Evolutionary conservation across 2,329 filamentous ascomycete genomes (phyloP).

Genomic region (Talaromyces pinophilus): DNA sequence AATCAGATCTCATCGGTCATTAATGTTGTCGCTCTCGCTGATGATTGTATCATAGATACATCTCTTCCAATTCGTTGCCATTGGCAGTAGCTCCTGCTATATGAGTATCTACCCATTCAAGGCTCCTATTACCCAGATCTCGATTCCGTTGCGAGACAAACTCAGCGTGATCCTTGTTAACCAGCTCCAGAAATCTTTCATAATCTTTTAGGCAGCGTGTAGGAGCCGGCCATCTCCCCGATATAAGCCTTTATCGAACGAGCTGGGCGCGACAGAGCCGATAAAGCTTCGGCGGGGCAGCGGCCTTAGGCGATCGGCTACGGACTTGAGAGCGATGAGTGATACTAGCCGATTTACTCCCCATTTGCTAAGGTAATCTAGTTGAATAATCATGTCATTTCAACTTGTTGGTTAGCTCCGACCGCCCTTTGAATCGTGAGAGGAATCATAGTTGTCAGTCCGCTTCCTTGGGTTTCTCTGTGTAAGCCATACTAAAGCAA

Average conservation of each 20-base stretch:
- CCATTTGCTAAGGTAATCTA: background rate
- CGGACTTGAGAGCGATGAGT: background rate
- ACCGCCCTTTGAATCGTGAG: background rate
- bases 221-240: background rate
- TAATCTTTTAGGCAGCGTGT: background rate
- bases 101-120: background rate
- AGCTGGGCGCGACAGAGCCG: background rate
- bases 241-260: background rate
- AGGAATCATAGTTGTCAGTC: background rate
- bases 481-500: background rate
- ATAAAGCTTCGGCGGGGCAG: conserved; percentile 6
- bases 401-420: background rate
- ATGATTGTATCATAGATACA: background rate
- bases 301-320: background rate
- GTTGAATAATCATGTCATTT: background rate
- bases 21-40: background rate
- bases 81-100: background rate
- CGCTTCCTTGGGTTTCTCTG: background rate
- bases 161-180: background rate
- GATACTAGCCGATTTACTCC: background rate
- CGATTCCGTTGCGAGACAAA: background rate
- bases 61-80: background rate
- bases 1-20: background rate
- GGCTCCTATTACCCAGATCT: background rate
- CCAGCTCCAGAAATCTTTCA: background rate